These are phyloP conservation scores for Trametes versicolor DNA, from an alignment of 1,284 basidiomycete genomes.

Conservation along the genomic window DNA sequence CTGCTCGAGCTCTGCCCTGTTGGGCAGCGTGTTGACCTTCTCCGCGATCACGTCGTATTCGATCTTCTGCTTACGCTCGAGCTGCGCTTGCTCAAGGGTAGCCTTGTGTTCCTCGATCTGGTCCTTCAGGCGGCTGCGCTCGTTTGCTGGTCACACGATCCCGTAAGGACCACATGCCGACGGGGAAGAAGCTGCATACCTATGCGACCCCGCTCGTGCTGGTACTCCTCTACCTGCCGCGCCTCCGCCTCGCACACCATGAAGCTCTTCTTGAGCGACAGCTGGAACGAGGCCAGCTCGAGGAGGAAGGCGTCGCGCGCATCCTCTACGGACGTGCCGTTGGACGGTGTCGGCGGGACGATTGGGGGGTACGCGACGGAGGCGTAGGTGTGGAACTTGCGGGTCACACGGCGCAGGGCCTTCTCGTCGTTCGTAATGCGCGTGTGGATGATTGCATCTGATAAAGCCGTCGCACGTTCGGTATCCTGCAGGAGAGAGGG, in stretches of 20 bases:
- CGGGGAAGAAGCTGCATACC: constrained; percentile 54
- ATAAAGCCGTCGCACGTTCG: constrained; percentile 27
- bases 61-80: constrained; percentile 77
- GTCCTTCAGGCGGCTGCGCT: constrained; percentile 68
- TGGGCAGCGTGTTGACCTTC: constrained; percentile 81
- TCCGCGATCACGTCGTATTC: constrained; percentile 86
- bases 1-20: constrained; percentile 77
- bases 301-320: constrained; percentile 80
- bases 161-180: constrained; percentile 22
- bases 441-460: constrained; percentile 80
- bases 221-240: constrained; percentile 83
- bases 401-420: constrained; percentile 75
- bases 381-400: constrained; percentile 79
- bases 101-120: constrained; percentile 82
- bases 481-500: constrained; percentile 8
- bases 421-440: constrained; percentile 75
- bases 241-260: constrained; percentile 86
- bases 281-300: constrained; percentile 77
- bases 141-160: constrained; percentile 59
- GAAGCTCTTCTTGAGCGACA: constrained; percentile 75
- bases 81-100: constrained; percentile 78
- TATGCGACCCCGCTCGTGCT: constrained; percentile 72
- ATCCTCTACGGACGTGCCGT: constrained; percentile 63
- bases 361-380: constrained; percentile 63
- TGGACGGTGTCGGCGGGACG: constrained; percentile 48